These are phyloP conservation scores for Spatholobus suberectus DNA, from an alignment of 306 rosid species.

Conservation along the genomic window DNA sequence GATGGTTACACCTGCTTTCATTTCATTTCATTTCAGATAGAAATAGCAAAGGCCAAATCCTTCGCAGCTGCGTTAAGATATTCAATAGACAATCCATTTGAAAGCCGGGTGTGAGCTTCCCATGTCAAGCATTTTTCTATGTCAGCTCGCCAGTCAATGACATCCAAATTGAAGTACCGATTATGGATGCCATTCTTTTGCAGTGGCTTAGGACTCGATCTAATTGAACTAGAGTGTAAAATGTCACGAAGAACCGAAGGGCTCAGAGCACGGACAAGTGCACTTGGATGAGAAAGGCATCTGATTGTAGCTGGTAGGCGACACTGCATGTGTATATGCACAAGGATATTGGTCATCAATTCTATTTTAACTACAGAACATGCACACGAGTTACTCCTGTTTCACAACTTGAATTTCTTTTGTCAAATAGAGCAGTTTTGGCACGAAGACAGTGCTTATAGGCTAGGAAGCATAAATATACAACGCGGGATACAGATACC, in stretches of 20 bases:
- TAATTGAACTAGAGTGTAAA: constrained; percentile 55
- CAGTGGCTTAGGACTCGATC: constrained; percentile 48
- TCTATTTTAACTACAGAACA: background rate
- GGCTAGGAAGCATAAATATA: background rate
- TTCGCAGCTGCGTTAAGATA: constrained; percentile 68
- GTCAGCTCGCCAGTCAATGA: constrained; percentile 67
- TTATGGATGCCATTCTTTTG: constrained; percentile 49
- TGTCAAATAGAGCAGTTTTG: background rate
- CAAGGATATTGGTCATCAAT: constrained; percentile 14
- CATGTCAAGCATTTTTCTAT: constrained; percentile 68
- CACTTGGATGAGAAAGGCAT: constrained; percentile 87
- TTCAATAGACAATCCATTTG: constrained; percentile 63
- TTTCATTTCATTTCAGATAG: constrained; percentile 43
- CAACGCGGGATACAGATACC: background rate
- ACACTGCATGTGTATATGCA: constrained; percentile 60
- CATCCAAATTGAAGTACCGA: constrained; percentile 53
- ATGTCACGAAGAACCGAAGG: constrained; percentile 82
- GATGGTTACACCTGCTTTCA: constrained; percentile 15
- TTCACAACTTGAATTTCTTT: background rate
- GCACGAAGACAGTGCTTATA: background rate
- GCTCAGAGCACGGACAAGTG: constrained; percentile 77
- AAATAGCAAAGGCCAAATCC: constrained; percentile 70
- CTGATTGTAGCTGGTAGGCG: constrained; percentile 77
- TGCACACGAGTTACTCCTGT: background rate
- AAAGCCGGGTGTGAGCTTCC: constrained; percentile 75